Conservation (phyloP, 1,284 basidiomycete species). For the Omphalotus olearius region DNA sequence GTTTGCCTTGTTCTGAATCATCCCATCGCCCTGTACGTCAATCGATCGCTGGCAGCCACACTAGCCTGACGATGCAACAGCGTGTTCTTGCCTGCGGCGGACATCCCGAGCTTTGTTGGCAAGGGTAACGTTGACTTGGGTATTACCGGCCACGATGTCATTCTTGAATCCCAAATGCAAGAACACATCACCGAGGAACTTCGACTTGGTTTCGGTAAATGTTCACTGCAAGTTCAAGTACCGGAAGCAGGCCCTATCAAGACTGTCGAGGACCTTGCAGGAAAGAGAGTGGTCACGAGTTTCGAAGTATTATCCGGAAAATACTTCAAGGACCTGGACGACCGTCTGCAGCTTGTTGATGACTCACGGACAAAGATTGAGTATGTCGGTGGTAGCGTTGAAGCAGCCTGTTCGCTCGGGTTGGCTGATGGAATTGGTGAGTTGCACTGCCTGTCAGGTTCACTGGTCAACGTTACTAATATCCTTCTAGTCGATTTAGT, state of each 20-base stretch:
- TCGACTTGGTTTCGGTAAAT: slow-evolving; percentile 92
- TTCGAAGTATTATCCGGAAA: slow-evolving; percentile 85
- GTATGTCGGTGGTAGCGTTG: slow-evolving; percentile 96
- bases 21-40: slow-evolving; percentile 79
- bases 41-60: background rate
- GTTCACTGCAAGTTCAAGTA: slow-evolving; percentile 87
- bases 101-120: slow-evolving; percentile 98
- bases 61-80: slow-evolving; percentile 36
- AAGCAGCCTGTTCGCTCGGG: slow-evolving; percentile 95
- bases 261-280: slow-evolving; percentile 76
- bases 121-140: slow-evolving; percentile 94
- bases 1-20: slow-evolving; percentile 92
- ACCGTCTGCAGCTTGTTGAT: slow-evolving; percentile 42
- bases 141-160: slow-evolving; percentile 96
- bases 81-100: slow-evolving; percentile 94
- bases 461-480: slow-evolving; percentile 9
- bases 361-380: slow-evolving; percentile 77
- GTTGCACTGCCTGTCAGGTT: slow-evolving; percentile 23
- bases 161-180: slow-evolving; percentile 85
- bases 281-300: slow-evolving; percentile 91
- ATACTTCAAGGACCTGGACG: slow-evolving; percentile 79
- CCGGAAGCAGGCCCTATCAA: slow-evolving; percentile 76
- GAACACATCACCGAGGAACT: slow-evolving; percentile 77
- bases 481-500: slow-evolving; percentile 78
- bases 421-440: slow-evolving; percentile 95